Conservation (phyloP, 331 rosid genomes). For the Stylosanthes scabra region DNA sequence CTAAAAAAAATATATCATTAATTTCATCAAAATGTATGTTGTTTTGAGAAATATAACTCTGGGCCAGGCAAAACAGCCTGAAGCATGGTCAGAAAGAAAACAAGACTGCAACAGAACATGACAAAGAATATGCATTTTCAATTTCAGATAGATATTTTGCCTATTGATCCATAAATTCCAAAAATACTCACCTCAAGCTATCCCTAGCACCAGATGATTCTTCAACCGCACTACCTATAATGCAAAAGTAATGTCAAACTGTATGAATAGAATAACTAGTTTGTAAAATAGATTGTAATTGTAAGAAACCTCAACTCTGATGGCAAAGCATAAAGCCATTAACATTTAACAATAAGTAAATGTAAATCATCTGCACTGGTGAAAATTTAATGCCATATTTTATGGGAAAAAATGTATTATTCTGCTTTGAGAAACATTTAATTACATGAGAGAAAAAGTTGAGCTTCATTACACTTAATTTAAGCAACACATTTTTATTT, state of each 20-base stretch:
- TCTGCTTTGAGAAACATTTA: neutral
- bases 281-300: neutral
- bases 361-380: neutral
- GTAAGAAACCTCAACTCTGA: slow-evolving; percentile 6
- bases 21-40: no score
- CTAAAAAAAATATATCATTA: no score
- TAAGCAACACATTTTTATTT: neutral
- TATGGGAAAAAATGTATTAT: slow-evolving; percentile 5
- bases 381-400: slow-evolving; percentile 3
- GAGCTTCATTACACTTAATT: slow-evolving; percentile 4
- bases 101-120: slow-evolving; percentile 8
- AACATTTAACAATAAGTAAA: slow-evolving; percentile 1
- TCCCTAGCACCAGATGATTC: slow-evolving; percentile 50
- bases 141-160: slow-evolving; percentile 13
- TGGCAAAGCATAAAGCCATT: neutral
- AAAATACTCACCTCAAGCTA: slow-evolving; percentile 61
- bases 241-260: slow-evolving; percentile 32
- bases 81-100: no score
- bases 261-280: slow-evolving; percentile 20
- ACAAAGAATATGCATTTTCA: slow-evolving; percentile 14
- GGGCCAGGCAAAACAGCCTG: no score
- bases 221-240: slow-evolving; percentile 59
- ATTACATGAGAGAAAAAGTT: slow-evolving; percentile 14
- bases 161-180: slow-evolving; percentile 7
- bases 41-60: no score